These are phyloP conservation scores for Leptosphaerulina australis DNA, from an alignment of 2,329 filamentous ascomycete genomes.

Conservation along the genomic window DNA sequence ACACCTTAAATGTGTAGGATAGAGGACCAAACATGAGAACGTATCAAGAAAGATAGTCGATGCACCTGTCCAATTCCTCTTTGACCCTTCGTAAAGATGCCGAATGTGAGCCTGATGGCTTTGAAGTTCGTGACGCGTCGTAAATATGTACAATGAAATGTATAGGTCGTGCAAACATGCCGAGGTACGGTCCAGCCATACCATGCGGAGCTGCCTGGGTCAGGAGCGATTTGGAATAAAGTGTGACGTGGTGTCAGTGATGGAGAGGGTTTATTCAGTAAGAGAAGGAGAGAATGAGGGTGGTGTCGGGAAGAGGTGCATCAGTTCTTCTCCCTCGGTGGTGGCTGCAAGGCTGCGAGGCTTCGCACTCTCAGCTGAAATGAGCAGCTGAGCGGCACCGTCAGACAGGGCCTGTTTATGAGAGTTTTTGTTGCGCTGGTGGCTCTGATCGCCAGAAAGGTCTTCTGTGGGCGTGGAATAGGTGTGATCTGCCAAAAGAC, in stretches of 20 bases:
- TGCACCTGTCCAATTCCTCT: neutral
- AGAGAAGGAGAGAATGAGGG: constrained; percentile 24
- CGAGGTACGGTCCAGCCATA: constrained; percentile 8
- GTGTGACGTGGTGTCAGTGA: neutral
- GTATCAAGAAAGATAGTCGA: neutral
- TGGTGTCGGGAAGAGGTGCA: constrained; percentile 46
- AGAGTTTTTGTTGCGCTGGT: constrained; percentile 35
- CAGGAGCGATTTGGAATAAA: neutral
- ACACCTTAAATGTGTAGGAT: neutral
- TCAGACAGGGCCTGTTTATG: constrained; percentile 46
- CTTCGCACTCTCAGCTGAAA: constrained; percentile 16
- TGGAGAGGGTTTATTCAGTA: constrained; percentile 3
- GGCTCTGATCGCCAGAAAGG: constrained; percentile 24
- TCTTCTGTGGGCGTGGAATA: constrained; percentile 42
- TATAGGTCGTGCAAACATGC: constrained; percentile 1
- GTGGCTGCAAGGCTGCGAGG: constrained; percentile 38
- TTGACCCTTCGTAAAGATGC: neutral
- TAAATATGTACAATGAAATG: constrained; percentile 18
- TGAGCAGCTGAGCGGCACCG: constrained; percentile 41
- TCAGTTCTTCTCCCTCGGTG: constrained; percentile 27
- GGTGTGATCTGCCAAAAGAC: constrained; percentile 30
- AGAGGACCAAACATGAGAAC: neutral
- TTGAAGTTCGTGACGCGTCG: constrained; percentile 8
- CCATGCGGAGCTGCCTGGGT: neutral
- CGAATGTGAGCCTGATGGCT: neutral